A percentile compares a stretch with the other conserved stretches of the same genome.
phyloP scores from a whole-genome alignment of 148 eudicot species.

The Pouteria glomerata region DNA sequence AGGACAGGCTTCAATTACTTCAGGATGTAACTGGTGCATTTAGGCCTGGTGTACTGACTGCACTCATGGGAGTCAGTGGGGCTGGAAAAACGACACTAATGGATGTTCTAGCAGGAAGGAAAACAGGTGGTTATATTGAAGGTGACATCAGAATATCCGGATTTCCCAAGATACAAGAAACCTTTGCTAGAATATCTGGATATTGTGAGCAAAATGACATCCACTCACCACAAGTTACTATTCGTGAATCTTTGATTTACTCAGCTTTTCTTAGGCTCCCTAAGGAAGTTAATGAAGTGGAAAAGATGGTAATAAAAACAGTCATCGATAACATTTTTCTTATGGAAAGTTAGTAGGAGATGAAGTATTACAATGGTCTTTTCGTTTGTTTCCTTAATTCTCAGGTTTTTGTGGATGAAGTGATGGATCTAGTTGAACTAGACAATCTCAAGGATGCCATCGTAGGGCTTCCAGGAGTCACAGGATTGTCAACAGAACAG shows the following conservation, averaged over 20 bases:
- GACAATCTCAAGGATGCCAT: slow-evolving; percentile 40
- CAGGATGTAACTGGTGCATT: slow-evolving; percentile 40
- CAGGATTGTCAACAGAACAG: slow-evolving; percentile 49
- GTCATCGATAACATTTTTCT: too few species aligned
- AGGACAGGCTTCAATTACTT: slow-evolving; percentile 39
- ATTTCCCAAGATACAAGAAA: slow-evolving; percentile 43
- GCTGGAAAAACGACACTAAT: slow-evolving; percentile 53
- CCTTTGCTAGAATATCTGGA: slow-evolving; percentile 46
- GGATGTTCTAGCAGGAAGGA: slow-evolving; percentile 51
- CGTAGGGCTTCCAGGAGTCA: slow-evolving; percentile 45
- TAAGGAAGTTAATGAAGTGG: slow-evolving; percentile 31
- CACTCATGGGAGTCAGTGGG: slow-evolving; percentile 53
- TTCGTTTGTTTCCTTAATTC: neutral
- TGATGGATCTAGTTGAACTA: slow-evolving; percentile 43
- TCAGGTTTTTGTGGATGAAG: slow-evolving; percentile 46
- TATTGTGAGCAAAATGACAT: slow-evolving; percentile 52
- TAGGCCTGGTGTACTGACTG: slow-evolving; percentile 47
- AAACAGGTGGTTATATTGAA: slow-evolving; percentile 48
- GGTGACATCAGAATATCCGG: slow-evolving; percentile 46
- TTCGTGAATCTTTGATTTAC: slow-evolving; percentile 42
- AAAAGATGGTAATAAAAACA: slow-evolving; percentile 42
- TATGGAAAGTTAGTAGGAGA: too few species aligned
- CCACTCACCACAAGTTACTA: slow-evolving; percentile 49
- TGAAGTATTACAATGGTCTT: neutral
- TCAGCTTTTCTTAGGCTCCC: slow-evolving; percentile 49